Base-by-base conservation (phyloP, 169 alveolate genomes). In the Plasmodium fragile region DNA sequence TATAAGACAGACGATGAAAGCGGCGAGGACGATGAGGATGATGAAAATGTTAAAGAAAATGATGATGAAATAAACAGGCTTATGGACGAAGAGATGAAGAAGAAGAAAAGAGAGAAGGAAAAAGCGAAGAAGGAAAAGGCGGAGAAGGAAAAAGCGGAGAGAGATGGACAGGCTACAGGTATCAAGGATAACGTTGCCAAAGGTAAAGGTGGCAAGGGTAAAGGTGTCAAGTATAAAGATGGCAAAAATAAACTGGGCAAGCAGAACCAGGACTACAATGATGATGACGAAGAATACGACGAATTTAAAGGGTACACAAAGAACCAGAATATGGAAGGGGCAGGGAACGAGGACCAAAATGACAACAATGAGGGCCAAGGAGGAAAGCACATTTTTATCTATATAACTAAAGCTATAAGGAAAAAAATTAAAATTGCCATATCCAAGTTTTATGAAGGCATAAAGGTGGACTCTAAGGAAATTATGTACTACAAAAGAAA, bases 351-450 rank as follows among this genome's bases (percentile, higher is more conserved):
- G 13, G 36, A 25, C 36, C 1, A 18, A 65, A 22, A 65, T 22
- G 22, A 65, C 3, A 25, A 65, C 13, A 25, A 65, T 4, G 7
- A 18, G 1, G 4, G 73, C 1, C 16, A 43, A 49, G 22, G 22
- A 22, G 59, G 6, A 49, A 49, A 49, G 22, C 25, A 49, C 59
- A 2, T 49, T 49, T 49, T 49, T 13, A 11, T 49, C 59, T 49
- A 65, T 65, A 65, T 65, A 65, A 65, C 41, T 65, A 65, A 4
- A 65, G 41, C 30, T 6, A 16, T 85, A 75, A 53, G 34, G 43
- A 73, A 41, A 75, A 85, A 53, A 41, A 49, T 85, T 53, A 85
- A 41, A 85, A 73, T n/a, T 34, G 2, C 69, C 18, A 53, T 85
- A 85, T 34, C 59, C 16, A 22, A 69, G 70, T 53, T 69, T 22